Evolutionary conservation across 1,284 basidiomycete genomes (phyloP).

Genomic region (Moesziomyces aphidis): DNA sequence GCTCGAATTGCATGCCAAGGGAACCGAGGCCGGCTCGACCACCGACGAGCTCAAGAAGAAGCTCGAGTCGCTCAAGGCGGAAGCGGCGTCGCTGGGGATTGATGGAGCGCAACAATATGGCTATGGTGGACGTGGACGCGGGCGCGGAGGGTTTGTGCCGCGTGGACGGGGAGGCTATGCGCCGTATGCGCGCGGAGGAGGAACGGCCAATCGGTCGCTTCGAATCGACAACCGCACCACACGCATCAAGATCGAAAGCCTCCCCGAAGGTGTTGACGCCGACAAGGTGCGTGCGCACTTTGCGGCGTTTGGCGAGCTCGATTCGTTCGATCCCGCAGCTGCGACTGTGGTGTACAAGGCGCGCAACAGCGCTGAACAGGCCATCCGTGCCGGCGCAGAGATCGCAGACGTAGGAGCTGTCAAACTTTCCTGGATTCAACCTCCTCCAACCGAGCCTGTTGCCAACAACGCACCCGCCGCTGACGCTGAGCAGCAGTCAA

Average conservation of each 20-base stretch:
- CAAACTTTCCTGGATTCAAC: slow-evolving; percentile 59
- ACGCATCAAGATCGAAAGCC: slow-evolving; percentile 80
- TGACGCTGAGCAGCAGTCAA: not conserved
- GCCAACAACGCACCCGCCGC: slow-evolving; percentile 2
- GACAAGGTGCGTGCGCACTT: slow-evolving; percentile 82
- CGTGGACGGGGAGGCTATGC: slow-evolving; percentile 78
- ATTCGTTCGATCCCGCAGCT: slow-evolving; percentile 32
- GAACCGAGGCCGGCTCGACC: slow-evolving; percentile 71
- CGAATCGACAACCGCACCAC: slow-evolving; percentile 91
- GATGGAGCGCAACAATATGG: slow-evolving; percentile 68
- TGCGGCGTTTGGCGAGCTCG: slow-evolving; percentile 51
- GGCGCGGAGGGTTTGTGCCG: slow-evolving; percentile 67
- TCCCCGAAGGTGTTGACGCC: slow-evolving; percentile 70
- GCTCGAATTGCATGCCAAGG: slow-evolving; percentile 68
- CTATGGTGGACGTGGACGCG: slow-evolving; percentile 66
- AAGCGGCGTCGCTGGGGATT: slow-evolving; percentile 86
- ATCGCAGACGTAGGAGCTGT: slow-evolving; percentile 59
- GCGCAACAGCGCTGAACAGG: slow-evolving; percentile 54
- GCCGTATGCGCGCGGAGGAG: slow-evolving; percentile 75
- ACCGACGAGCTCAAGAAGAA: slow-evolving; percentile 82
- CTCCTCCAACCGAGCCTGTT: slow-evolving; percentile 11
- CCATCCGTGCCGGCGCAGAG: slow-evolving; percentile 51
- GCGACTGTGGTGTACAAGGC: slow-evolving; percentile 55
- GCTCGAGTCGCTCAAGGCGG: slow-evolving; percentile 82
- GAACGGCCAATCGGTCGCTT: slow-evolving; percentile 73